Evolutionary conservation across 2,329 filamentous ascomycete genomes (phyloP), one percentile per base, ranked within the genome.

Genomic region (Trichoderma atrobrunneum): DNA sequence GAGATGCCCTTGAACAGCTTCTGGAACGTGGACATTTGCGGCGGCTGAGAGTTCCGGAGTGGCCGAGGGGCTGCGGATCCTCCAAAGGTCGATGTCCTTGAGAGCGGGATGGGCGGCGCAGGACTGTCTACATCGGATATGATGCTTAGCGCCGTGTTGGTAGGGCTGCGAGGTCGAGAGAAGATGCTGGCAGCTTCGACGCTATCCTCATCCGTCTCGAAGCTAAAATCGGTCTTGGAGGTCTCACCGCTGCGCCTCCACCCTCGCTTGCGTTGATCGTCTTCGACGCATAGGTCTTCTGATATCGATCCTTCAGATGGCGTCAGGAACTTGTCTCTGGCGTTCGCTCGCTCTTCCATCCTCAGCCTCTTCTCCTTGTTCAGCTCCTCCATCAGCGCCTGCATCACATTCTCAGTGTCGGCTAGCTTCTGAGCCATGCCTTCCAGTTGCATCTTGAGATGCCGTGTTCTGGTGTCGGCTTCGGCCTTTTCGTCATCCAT

Each of bases 391-490:
- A 86, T 80, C n/a, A 89, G 78, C 32, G 84, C 80, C 61, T 83
- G 81, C 77, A 89, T 87, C 3, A 81, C 81, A 7, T 79, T 75
- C 75, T 91, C 88, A 73, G 88, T 87, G 75, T 89, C 86, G 3
- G 83, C 81, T 0, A 86, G 86, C 74, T 85, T 84, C 18, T 78
- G 80, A 2, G 87, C 86, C 84, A 91, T 88, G 62, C 85, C 86
- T 74, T 91, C 87, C 1, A 92, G 83, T 78, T 91, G 89, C 75
- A 85, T 82, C 78, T 87, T 88, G 54, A 91, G 82, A 75, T 88
- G 85, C 24, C 83, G 80, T 7, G 85, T 83, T 3, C 87, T 84
- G 6, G 84, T 86, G 69, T 87, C 83, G 21, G 86, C 83, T 76
- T 90, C 88, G 63, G 87, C 87, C 18, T 86, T 79, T 78, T 90